Conservation (phyloP, 192 early-diverging fungal species). For the Phlyctochytrium bullatum region DNA sequence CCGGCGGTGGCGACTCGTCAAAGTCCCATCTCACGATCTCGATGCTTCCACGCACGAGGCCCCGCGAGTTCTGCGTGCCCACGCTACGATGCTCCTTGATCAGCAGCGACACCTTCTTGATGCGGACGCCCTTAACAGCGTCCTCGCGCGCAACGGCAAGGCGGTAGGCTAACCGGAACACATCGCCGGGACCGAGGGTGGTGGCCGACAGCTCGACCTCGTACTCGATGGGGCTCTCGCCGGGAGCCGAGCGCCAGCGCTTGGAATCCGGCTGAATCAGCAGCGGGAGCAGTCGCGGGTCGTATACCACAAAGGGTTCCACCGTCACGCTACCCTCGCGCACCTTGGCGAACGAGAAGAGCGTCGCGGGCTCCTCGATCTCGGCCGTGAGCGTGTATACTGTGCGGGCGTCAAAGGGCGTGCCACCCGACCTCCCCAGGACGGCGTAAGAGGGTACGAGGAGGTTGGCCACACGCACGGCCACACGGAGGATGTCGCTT, state of each 20-base stretch:
- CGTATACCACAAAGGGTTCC: conserved; percentile 40
- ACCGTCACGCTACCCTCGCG: conserved; percentile 14
- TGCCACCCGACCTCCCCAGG: conserved; percentile 11
- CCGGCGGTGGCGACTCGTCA: conserved; percentile 25
- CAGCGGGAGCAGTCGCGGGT: conserved; percentile 48
- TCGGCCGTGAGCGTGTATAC: conserved; percentile 35
- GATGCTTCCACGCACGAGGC: conserved; percentile 15
- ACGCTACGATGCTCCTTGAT: conserved; percentile 43
- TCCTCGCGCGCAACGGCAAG: conserved; percentile 40
- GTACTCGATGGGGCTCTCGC: conserved; percentile 48
- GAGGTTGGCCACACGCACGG: conserved; percentile 24
- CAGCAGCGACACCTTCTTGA: conserved; percentile 35
- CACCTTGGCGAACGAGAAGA: conserved; percentile 5
- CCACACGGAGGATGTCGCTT: conserved; percentile 11
- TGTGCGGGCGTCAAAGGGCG: conserved; percentile 21
- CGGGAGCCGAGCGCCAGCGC: conserved; percentile 45
- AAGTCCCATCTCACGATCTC: conserved; percentile 39
- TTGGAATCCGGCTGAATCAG: conserved; percentile 46
- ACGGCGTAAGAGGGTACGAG: conserved; percentile 20
- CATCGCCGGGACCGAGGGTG: conserved; percentile 45
- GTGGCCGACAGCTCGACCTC: conserved; percentile 46
- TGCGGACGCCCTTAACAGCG: conserved; percentile 41
- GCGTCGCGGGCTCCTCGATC: conserved; percentile 25
- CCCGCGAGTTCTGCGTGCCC: conserved; percentile 27
- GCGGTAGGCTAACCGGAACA: conserved; percentile 43